Evolutionary conservation across 1,284 basidiomycete species (phyloP).

Genomic region (Coniophora puteana): DNA sequence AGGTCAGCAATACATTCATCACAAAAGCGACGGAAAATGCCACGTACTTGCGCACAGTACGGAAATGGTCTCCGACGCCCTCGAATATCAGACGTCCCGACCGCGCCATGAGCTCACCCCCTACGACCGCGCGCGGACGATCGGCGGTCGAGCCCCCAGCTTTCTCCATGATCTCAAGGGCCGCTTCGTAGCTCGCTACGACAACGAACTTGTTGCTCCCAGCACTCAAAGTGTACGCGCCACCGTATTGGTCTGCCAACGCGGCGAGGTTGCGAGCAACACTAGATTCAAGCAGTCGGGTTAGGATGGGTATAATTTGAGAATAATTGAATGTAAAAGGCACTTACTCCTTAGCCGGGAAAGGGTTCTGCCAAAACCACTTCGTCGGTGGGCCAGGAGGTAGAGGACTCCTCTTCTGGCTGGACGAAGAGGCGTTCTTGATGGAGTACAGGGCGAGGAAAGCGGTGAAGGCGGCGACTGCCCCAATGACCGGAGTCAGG

Average conservation of each 20-base stretch:
- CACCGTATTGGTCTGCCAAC: slow-evolving; percentile 30
- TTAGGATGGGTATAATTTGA: not conserved
- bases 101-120: slow-evolving; percentile 25
- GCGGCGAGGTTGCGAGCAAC: slow-evolving; percentile 15
- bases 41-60: slow-evolving; percentile 28
- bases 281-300: slow-evolving; percentile 8
- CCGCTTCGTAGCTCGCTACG: slow-evolving; percentile 23
- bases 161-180: slow-evolving; percentile 35
- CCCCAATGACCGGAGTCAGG: too few relatives aligned
- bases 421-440: too few relatives aligned
- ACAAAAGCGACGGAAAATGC: not conserved
- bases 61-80: slow-evolving; percentile 29
- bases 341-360: slow-evolving; percentile 21
- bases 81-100: slow-evolving; percentile 29
- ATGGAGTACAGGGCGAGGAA: too few relatives aligned
- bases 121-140: slow-evolving; percentile 29
- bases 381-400: slow-evolving; percentile 23
- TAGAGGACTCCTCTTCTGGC: slow-evolving; percentile 12
- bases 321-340: not conserved
- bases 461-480: too few relatives aligned
- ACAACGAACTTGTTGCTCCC: slow-evolving; percentile 23
- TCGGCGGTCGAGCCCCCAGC: slow-evolving; percentile 28
- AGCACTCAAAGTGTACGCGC: slow-evolving; percentile 25
- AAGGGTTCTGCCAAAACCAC: slow-evolving; percentile 23
- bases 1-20: not conserved